Conservation (phyloP, 768 basidiomycete genomes). For the Pisolithus microcarpus region DNA sequence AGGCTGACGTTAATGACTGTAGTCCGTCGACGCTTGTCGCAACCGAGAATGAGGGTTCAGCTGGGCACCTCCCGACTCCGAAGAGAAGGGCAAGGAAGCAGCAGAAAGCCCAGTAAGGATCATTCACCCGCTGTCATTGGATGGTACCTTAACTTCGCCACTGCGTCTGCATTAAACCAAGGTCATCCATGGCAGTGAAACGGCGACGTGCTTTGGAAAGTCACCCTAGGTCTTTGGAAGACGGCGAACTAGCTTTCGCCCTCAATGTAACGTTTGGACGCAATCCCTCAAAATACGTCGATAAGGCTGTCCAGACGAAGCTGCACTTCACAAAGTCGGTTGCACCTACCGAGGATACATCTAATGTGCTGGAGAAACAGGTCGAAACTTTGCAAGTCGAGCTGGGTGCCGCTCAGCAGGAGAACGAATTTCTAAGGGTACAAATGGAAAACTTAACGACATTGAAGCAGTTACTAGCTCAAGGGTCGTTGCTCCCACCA, state of each 20-base stretch:
- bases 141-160: neutral
- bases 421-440: constrained; percentile 6
- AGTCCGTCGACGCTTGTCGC: too few relatives aligned
- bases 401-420: constrained; percentile 4
- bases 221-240: neutral
- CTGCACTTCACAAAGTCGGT: constrained; percentile 15
- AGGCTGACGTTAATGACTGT: neutral
- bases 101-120: constrained; percentile 26
- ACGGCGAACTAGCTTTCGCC: constrained; percentile 16
- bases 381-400: constrained; percentile 8
- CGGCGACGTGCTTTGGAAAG: neutral
- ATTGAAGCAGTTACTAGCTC: neutral
- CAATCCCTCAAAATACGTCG: constrained; percentile 15
- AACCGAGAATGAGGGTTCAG: neutral
- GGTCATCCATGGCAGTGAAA: constrained; percentile 7
- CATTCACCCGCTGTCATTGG: neutral
- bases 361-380: constrained; percentile 13
- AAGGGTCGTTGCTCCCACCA: too few relatives aligned
- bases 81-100: constrained; percentile 15
- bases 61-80: neutral
- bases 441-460: neutral
- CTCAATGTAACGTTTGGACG: constrained; percentile 23
- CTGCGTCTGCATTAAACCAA: constrained; percentile 4
- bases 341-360: constrained; percentile 3
- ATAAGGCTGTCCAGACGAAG: constrained; percentile 19